Base-by-base conservation (phyloP, 2,329 filamentous ascomycete species). In the Colletotrichum costaricense region DNA sequence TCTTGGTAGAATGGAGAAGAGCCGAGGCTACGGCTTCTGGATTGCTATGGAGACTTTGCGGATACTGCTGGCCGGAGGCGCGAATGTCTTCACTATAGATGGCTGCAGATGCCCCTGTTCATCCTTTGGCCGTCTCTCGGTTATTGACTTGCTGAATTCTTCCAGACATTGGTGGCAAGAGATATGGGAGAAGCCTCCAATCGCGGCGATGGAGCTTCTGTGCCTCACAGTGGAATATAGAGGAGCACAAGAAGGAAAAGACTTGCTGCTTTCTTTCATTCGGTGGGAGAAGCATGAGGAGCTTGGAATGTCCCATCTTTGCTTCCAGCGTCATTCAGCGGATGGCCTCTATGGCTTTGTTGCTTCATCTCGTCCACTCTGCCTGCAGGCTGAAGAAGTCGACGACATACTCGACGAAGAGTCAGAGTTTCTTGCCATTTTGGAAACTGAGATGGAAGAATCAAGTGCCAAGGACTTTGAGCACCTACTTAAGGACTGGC, bases 301-400 rank as follows among this genome's bases (percentile, higher is more conserved):
- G 26, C 24, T 68, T 33, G 69, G 52, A 0, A 68, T 72, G 69
- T 63, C 64, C 12, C 69, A 72, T 26, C 35, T 72, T 0, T 68
- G 69, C n/a, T 68, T 64, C 35, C 54, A n/a, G 8, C 49, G 30
- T 2, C 7, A 6, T 33, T 0, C 33, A 30, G 3, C 3, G 14
- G 16, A 4, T 5, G 1, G 2, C 3, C 5, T 5, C 14, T 12
- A 8, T 14, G 5, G 7, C 33, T 6, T 2, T 1, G 0, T 1
- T 38, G 12, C 2, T 19, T 28, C 11, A 14, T 5, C 9, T 11
- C 7, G 28, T 0, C 28, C 33, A 26, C 14, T 5, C 5, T 5
- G 1, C 2, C 2, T 33, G 2, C 24, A n/a, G 9, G 24, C 16
- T 11, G 35, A 66, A 11, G 52, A 66, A 1, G 11, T 57, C 1